Evolutionary conservation across 2,329 filamentous ascomycete genomes (phyloP), one percentile per base, ranked within the genome.

Genomic region (Alternaria alternata): DNA sequence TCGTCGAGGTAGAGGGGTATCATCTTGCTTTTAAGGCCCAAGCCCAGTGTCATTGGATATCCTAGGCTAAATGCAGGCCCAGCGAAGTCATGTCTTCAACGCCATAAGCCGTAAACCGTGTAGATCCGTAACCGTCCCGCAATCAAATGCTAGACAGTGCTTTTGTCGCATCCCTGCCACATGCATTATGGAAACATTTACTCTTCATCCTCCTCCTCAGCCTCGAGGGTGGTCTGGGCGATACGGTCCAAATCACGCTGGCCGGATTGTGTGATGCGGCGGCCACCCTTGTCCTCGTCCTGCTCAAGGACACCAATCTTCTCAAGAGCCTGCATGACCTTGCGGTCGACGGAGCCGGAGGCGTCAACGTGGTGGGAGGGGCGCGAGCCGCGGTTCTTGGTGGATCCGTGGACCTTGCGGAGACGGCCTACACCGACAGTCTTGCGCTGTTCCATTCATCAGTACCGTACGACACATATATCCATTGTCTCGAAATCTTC

Each of bases 291-390:
- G 74, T 98, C 94, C 88, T 97, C 94, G 78, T 97, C 94, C 80
- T 91, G 87, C 91, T 99, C 95, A 67, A 99, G 86, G 76, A 99
- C 94, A 83, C 94, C 94, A 78, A 99, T 97, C 91, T 98, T 97
- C 91, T 97, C 95, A 62, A 99, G 91, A 66, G 94, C 87, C 88
- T 99, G 95, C 82, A 97, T 86, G 81, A 96, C 88, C 88, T 97
- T 97, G 84, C 95, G 93, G 88, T 99, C 95, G 75, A 99, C 94
- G 80, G 89, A 90, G 82, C 94, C 94, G 75, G 90, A 94, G 82
- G 94, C 95, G 81, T 97, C 91, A 78, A 97, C 92, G 88, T 99
- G 95, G 85, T 96, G 90, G 70, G 89, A 92, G 81, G 95, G 95
- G 75, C 91, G 89, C 76, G 89, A 89, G 78, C 95, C 95, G 76